A percentile compares a stretch with the other conserved stretches of the same genome.
Evolutionary conservation across 2,329 filamentous ascomycete species (phyloP).

Genomic region (Talaromyces verruculosus): DNA sequence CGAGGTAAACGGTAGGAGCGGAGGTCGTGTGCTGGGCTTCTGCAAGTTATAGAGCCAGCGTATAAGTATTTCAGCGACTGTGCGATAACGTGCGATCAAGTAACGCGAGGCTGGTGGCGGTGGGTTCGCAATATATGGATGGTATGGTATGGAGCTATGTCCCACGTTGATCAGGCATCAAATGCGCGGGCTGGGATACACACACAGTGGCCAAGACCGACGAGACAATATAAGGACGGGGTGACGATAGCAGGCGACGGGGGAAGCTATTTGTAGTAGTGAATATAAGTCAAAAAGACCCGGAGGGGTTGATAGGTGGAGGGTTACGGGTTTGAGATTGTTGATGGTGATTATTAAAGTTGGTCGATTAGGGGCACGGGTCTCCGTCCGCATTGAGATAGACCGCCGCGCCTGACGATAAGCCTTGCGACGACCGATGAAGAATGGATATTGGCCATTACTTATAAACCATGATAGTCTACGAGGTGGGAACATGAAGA

Average conservation of each 20-base stretch:
- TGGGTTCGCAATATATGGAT: neutral
- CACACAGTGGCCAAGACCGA: neutral
- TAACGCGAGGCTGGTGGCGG: neutral
- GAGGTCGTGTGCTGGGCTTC: neutral
- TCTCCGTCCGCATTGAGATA: neutral
- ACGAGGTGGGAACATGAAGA: neutral
- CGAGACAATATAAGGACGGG: neutral
- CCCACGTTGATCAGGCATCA: neutral
- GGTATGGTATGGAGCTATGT: neutral
- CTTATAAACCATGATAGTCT: neutral
- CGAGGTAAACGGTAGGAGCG: neutral
- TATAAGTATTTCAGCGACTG: neutral
- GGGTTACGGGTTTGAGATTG: neutral
- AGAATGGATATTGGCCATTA: neutral
- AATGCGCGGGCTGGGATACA: neutral
- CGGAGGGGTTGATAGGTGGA: neutral
- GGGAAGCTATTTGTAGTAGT: neutral
- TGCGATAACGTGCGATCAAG: neutral
- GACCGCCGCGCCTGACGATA: neutral
- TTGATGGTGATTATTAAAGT: slow-evolving; percentile 2
- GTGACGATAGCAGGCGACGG: neutral
- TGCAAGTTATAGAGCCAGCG: neutral
- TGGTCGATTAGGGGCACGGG: slow-evolving; percentile 6
- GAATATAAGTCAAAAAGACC: neutral
- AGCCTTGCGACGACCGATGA: neutral